A percentile compares a stretch with the other conserved stretches of the same genome.
phyloP scores from a whole-genome alignment of 139 green algal genomes.

The Eudorina sp. region DNA sequence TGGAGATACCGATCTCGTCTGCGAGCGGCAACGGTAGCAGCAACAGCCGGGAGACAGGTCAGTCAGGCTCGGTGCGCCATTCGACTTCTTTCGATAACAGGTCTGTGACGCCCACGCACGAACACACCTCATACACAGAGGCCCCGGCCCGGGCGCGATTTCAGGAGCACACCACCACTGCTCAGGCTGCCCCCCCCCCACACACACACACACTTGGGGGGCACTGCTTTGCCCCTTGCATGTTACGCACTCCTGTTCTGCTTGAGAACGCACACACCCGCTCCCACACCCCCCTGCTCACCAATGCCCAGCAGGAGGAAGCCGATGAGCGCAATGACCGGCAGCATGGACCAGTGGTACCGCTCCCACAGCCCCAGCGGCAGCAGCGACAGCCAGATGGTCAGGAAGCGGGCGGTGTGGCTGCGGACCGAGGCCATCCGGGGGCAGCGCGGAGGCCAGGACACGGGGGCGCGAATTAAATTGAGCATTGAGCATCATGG shows the following conservation, averaged over 20 bases:
- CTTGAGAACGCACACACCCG: background rate
- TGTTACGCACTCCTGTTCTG: background rate
- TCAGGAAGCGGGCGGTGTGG: conserved; percentile 84
- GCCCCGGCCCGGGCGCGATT: too few relatives aligned
- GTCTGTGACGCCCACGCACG: too few relatives aligned
- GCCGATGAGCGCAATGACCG: conserved; percentile 71
- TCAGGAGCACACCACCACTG: too few relatives aligned
- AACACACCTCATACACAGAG: background rate
- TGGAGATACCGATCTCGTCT: conserved; percentile 45
- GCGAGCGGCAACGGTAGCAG: too few relatives aligned
- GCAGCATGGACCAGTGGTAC: conserved; percentile 76
- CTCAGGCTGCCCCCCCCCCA: too few relatives aligned
- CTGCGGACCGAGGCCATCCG: conserved; percentile 51
- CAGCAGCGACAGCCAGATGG: conserved; percentile 77
- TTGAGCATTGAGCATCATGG: too few relatives aligned
- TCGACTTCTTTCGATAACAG: too few relatives aligned
- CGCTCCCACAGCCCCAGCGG: conserved; percentile 82
- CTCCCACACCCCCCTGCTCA: conserved; percentile 12
- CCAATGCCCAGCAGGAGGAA: conserved; percentile 86
- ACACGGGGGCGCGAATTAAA: too few relatives aligned
- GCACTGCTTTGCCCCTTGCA: background rate
- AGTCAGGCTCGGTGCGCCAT: too few relatives aligned
- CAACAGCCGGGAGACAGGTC: too few relatives aligned
- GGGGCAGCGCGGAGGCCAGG: too few relatives aligned
- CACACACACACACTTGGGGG: background rate